Evolutionary conservation across 108 stramenopile species (phyloP).

Genomic region (Skeletonema grethae): DNA sequence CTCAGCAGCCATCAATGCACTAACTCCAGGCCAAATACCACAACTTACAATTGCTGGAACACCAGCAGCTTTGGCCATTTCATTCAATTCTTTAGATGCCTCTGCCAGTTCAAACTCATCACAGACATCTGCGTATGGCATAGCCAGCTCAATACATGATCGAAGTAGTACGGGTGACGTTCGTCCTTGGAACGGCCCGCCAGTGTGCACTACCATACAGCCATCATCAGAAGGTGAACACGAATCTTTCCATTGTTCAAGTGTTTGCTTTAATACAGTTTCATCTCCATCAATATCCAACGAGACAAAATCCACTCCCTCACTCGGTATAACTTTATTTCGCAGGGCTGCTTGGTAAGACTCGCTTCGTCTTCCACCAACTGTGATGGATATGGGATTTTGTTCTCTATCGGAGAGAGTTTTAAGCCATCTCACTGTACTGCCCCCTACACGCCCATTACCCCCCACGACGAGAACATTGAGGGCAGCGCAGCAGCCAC

Average conservation of each 20-base stretch:
- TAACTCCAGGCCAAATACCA: slow-evolving; percentile 63
- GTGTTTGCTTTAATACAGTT: background rate
- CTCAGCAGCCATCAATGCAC: slow-evolving; percentile 53
- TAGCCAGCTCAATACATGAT: slow-evolving; percentile 41
- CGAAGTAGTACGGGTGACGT: slow-evolving; percentile 53
- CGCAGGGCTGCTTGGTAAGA: slow-evolving; percentile 43
- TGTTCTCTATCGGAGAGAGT: slow-evolving; percentile 41
- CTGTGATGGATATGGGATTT: slow-evolving; percentile 40
- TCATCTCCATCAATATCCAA: slow-evolving; percentile 43
- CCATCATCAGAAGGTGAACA: background rate
- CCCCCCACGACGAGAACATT: slow-evolving; percentile 79
- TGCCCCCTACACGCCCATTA: slow-evolving; percentile 80
- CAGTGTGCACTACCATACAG: slow-evolving; percentile 78
- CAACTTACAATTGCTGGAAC: slow-evolving; percentile 56
- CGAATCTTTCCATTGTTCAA: slow-evolving; percentile 13
- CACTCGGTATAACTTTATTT: slow-evolving; percentile 29
- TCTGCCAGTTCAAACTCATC: slow-evolving; percentile 78
- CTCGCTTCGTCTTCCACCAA: slow-evolving; percentile 50
- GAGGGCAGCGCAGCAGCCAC: slow-evolving; percentile 8
- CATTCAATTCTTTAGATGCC: slow-evolving; percentile 52
- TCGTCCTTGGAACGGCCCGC: slow-evolving; percentile 86
- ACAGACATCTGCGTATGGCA: slow-evolving; percentile 87
- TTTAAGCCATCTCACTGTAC: slow-evolving; percentile 51
- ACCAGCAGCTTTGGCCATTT: slow-evolving; percentile 33
- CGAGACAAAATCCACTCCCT: slow-evolving; percentile 36